phyloP scores from a whole-genome alignment of 1,284 basidiomycete species.

The Wolfiporia cocos region DNA sequence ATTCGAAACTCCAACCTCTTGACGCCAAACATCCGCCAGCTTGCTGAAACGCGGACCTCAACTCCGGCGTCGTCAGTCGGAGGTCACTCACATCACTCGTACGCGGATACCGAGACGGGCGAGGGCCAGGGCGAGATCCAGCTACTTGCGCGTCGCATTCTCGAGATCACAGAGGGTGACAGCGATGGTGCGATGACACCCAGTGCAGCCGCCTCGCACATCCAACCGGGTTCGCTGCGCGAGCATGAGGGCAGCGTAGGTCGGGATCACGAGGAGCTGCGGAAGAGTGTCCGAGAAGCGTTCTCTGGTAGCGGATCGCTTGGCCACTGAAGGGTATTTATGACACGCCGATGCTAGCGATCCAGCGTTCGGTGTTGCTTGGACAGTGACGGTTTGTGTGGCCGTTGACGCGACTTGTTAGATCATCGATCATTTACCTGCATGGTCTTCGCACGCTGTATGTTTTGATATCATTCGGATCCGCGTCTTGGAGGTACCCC shows the following conservation, averaged over 20 bases:
- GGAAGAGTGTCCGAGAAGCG: constrained; percentile 75
- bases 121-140: constrained; percentile 88
- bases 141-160: constrained; percentile 74
- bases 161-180: constrained; percentile 80
- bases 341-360: too few relatives aligned
- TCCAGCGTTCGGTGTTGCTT: too few relatives aligned
- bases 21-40: constrained; percentile 78
- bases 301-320: constrained; percentile 38
- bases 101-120: constrained; percentile 77
- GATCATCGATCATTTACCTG: too few relatives aligned
- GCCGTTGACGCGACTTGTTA: too few relatives aligned
- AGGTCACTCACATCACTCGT: constrained; percentile 65
- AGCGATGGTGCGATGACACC: constrained; percentile 51
- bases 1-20: constrained; percentile 81
- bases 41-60: constrained; percentile 70
- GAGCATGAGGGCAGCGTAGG: constrained; percentile 44
- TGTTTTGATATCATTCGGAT: constrained; percentile 1
- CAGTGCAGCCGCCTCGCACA: constrained; percentile 56
- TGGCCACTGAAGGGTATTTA: constrained; percentile 20
- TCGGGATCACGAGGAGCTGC: constrained; percentile 69
- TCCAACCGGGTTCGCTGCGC: constrained; percentile 49
- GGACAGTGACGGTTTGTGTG: neutral
- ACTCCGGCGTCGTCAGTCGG: constrained; percentile 66
- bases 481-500: constrained; percentile 1
- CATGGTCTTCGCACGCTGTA: neutral